Conservation (phyloP, 2,329 filamentous ascomycete genomes). For the Colletotrichum scovillei region DNA sequence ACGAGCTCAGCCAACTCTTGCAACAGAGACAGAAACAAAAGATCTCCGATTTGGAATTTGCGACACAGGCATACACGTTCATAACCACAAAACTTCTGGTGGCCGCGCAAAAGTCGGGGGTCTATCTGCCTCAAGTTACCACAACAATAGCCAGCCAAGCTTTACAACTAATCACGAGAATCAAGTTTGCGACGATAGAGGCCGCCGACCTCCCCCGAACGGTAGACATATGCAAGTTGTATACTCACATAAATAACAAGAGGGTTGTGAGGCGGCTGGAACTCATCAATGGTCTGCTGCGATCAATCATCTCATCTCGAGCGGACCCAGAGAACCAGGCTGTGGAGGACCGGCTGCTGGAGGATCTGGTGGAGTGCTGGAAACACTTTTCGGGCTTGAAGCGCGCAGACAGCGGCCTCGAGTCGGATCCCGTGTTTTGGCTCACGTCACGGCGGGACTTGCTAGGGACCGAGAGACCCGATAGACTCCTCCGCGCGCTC, state of each 20-base stretch:
- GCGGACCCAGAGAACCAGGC: not conserved
- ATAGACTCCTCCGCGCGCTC: slow-evolving; percentile 10
- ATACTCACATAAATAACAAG: slow-evolving; percentile 7
- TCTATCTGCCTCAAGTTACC: not conserved
- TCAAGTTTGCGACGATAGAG: slow-evolving; percentile 9
- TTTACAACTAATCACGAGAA: not conserved
- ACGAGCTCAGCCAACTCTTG: slow-evolving; percentile 15
- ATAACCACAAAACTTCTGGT: slow-evolving; percentile 22
- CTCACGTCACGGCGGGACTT: slow-evolving; percentile 44
- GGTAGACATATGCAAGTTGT: slow-evolving; percentile 26
- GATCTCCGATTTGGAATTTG: not conserved
- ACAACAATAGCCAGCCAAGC: not conserved
- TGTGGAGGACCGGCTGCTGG: slow-evolving; percentile 29
- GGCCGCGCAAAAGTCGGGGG: not conserved
- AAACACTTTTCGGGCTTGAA: slow-evolving; percentile 49
- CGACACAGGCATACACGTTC: not conserved
- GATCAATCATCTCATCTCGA: slow-evolving; percentile 4
- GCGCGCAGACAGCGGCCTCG: slow-evolving; percentile 38
- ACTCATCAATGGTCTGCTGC: slow-evolving; percentile 14
- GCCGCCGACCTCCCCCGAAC: slow-evolving; percentile 12
- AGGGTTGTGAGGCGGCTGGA: slow-evolving; percentile 17
- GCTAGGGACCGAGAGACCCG: slow-evolving; percentile 32
- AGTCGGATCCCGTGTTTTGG: slow-evolving; percentile 40
- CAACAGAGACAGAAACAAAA: not conserved
- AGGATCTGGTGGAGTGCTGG: slow-evolving; percentile 50